Percentiles rank a stretch among this genome's conserved stretches.
Evolutionary conservation across 2,329 filamentous ascomycete genomes (phyloP).

Genomic region (Aspergillus bombycis): DNA sequence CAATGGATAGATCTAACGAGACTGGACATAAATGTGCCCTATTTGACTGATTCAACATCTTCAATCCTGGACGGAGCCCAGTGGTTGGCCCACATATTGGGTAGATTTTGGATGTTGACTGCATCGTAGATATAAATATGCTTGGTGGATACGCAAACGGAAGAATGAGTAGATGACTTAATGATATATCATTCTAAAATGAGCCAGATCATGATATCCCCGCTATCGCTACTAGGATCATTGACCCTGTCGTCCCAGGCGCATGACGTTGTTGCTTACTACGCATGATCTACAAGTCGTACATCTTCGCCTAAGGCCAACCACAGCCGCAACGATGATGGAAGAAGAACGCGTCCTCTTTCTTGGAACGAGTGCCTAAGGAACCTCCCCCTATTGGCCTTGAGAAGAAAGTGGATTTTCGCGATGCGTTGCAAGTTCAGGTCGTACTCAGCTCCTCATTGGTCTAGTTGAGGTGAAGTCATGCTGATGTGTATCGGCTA

Average conservation of each 20-base stretch:
- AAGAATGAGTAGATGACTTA: neutral
- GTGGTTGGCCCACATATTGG: neutral
- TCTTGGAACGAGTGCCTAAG: neutral
- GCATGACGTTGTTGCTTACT: neutral
- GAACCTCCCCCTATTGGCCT: neutral
- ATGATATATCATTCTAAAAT: too few relatives aligned
- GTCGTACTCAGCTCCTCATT: neutral
- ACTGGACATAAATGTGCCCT: too few relatives aligned
- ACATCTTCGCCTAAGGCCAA: neutral
- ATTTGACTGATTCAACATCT: neutral
- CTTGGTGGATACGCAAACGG: neutral
- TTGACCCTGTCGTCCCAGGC: neutral
- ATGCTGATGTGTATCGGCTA: neutral
- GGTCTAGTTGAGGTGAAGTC: neutral
- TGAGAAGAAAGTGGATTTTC: neutral
- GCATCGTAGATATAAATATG: neutral
- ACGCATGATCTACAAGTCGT: neutral
- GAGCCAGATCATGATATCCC: too few relatives aligned
- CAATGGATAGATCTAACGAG: neutral
- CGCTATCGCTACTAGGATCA: too few relatives aligned
- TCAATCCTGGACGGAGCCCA: neutral
- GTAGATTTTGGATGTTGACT: neutral
- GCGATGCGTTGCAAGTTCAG: neutral
- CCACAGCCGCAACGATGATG: neutral
- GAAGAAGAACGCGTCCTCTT: neutral